A percentile compares a stretch with the other conserved stretches of the same genome.
phyloP scores from a whole-genome alignment of 2,329 filamentous ascomycete genomes.

The Calonectria pseudoreteaudii region DNA sequence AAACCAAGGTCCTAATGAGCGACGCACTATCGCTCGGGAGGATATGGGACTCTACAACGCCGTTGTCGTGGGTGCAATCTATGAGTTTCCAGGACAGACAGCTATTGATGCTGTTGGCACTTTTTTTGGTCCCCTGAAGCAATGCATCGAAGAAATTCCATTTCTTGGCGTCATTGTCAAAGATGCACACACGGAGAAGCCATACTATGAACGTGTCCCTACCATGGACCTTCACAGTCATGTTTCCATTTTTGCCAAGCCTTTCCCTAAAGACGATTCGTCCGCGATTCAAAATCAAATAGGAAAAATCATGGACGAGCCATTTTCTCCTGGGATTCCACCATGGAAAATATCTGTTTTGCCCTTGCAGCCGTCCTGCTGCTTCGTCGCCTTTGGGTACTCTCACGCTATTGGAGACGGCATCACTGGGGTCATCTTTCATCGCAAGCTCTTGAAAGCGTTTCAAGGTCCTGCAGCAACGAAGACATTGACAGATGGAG shows the following conservation, averaged over 20 bases:
- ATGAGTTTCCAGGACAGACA: background rate
- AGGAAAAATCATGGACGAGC: background rate
- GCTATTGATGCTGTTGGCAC: background rate
- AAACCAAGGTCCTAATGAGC: slow-evolving; percentile 13
- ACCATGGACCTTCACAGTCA: slow-evolving; percentile 34
- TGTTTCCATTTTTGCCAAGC: slow-evolving; percentile 23
- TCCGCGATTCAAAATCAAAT: background rate
- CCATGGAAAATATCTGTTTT: slow-evolving; percentile 39
- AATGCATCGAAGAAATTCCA: slow-evolving; percentile 35
- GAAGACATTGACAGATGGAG: background rate
- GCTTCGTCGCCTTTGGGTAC: slow-evolving; percentile 36
- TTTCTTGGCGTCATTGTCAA: slow-evolving; percentile 36
- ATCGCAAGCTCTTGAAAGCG: slow-evolving; percentile 33
- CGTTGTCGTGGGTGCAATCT: slow-evolving; percentile 1
- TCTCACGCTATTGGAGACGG: slow-evolving; percentile 42
- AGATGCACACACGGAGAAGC: slow-evolving; percentile 34
- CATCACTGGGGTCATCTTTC: slow-evolving; percentile 34
- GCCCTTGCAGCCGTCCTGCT: slow-evolving; percentile 20
- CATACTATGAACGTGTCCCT: slow-evolving; percentile 34
- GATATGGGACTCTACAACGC: slow-evolving; percentile 16
- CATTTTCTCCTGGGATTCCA: slow-evolving; percentile 29
- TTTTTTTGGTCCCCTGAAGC: slow-evolving; percentile 30
- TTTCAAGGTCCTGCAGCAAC: background rate
- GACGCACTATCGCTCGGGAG: slow-evolving; percentile 2
- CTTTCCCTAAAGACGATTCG: background rate